These are phyloP conservation scores for Hyaloscypha finlandica DNA, from an alignment of 495 filamentous ascomycete genomes.

Conservation along the genomic window DNA sequence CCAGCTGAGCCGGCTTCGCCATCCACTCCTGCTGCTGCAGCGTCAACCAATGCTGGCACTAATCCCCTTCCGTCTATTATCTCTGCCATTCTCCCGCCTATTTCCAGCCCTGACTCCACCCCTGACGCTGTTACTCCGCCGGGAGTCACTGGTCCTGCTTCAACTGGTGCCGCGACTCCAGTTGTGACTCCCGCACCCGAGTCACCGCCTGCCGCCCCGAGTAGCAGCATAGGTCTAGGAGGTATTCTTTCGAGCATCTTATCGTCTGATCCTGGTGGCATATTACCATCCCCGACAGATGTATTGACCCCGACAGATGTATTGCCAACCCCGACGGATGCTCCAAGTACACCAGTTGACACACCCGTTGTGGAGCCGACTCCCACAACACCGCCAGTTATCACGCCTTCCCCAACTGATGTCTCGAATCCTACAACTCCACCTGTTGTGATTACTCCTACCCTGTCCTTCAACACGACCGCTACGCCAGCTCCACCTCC, in stretches of 20 bases:
- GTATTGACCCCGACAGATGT: no score
- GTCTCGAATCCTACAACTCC: neutral
- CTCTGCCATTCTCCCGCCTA: neutral
- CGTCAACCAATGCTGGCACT: neutral
- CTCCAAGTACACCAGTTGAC: neutral
- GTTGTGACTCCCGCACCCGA: neutral
- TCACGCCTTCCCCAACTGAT: neutral
- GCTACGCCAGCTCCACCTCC: neutral
- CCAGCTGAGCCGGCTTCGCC: slow-evolving; percentile 35
- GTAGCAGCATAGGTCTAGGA: slow-evolving; percentile 25
- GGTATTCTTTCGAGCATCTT: slow-evolving; percentile 26
- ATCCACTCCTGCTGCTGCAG: slow-evolving; percentile 8
- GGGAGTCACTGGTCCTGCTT: slow-evolving; percentile 7
- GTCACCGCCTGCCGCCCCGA: slow-evolving; percentile 30
- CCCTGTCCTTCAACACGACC: neutral
- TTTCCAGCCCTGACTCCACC: neutral
- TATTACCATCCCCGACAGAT: neutral
- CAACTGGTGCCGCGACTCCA: slow-evolving; percentile 1
- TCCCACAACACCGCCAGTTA: neutral
- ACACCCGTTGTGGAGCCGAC: neutral
- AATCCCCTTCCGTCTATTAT: neutral
- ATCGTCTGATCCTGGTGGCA: neutral
- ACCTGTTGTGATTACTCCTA: neutral
- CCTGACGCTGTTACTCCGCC: no score
- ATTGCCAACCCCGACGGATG: neutral